Base-by-base conservation (phyloP, 1,139 yeast genomes). In the Taiozyma sp. region DNA sequence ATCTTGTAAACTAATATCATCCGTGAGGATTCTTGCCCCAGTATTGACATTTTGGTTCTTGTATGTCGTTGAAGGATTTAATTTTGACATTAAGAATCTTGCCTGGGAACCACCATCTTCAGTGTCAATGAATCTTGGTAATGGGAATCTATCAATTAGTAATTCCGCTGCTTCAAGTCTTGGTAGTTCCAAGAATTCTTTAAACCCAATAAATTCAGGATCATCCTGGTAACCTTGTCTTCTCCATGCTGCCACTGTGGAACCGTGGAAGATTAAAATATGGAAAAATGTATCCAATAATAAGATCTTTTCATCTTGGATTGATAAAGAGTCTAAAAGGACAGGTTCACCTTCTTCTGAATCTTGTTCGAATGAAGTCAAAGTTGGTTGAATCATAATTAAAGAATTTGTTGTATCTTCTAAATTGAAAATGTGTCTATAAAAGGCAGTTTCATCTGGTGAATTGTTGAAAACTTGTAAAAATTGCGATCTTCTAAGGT, bases 61-160 rank as follows among this genome's bases (percentile, higher is more conserved):
- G 59, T 83, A 83, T 46, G 80, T 79, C 13, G 84, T 81, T 27
- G 89, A 79, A 19, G 95, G 95, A 64, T 86, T 87, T 61, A 87
- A 71, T 64, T 84, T 83, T 3, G 91, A 85, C 77, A 83, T 80
- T 54, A 87, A 71, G 64, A 87, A 87, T 63, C 95, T 74, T 0
- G 93, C 90, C 61, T 86, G 93, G 0, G 88, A 82, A 3, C 90
- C 91, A 46, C 89, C 87, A 61, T 84, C 89, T 57, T 84, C 88
- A 47, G 88, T 81, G 62, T 84, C 89, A 52, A 84, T 82, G 60
- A 83, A 84, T 57, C 91, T 71, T 2, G 91, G 91, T 55, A 84
- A 71, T 19, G 91, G 91, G 71, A 83, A 84, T 55, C 93, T 68
- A 60, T 85, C 92, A 55, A 80, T 72, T 44, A 86, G 70, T 42